phyloP scores from a whole-genome alignment of 805 yeast species.

The Candida tammaniensis region DNA sequence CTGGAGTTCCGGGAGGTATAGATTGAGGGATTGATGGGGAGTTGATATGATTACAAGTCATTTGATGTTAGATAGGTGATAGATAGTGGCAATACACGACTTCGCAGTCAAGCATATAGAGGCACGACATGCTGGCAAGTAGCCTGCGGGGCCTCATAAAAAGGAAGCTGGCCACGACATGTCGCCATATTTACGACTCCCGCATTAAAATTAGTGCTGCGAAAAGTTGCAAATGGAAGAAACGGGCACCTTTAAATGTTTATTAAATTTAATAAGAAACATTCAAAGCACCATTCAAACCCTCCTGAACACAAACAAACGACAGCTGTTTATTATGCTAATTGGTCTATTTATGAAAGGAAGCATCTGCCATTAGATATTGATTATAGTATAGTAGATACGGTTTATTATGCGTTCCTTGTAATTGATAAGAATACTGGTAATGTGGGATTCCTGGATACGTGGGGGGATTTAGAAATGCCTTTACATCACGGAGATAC shows the following conservation, averaged over 20 bases:
- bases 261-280: neutral
- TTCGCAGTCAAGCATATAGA: too few relatives aligned
- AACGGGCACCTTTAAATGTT: neutral
- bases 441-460: slow-evolving; percentile 52
- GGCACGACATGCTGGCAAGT: too few relatives aligned
- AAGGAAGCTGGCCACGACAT: too few relatives aligned
- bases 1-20: slow-evolving; percentile 8
- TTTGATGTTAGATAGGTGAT: too few relatives aligned
- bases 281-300: neutral
- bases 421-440: slow-evolving; percentile 56
- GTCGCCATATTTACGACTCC: too few relatives aligned
- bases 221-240: too few relatives aligned
- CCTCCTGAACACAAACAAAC: neutral
- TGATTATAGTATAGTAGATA: slow-evolving; percentile 55
- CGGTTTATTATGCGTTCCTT: slow-evolving; percentile 77
- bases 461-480: slow-evolving; percentile 61
- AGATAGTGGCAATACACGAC: too few relatives aligned
- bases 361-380: slow-evolving; percentile 60
- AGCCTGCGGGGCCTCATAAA: too few relatives aligned
- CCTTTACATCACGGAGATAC: slow-evolving; percentile 15
- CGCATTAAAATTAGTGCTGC: too few relatives aligned
- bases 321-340: slow-evolving; percentile 48
- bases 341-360: slow-evolving; percentile 42
- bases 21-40: neutral
- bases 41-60: slow-evolving; percentile 5